Conservation (phyloP, 1,284 basidiomycete species). For the Cystobasidium pallidum region DNA sequence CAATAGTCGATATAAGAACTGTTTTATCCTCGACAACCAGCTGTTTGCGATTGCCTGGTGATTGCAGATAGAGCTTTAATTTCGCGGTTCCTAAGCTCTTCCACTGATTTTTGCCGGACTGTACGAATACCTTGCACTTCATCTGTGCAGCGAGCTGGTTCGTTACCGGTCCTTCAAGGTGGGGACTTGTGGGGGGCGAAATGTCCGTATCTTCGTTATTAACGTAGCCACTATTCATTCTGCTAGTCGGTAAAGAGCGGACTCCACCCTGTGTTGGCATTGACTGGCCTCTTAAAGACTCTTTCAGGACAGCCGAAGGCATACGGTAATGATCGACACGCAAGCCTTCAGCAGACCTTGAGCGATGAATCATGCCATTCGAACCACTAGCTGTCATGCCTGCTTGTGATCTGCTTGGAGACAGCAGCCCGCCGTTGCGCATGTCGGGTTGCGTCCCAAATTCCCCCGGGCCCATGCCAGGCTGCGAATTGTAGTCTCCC, state of each 20-base stretch:
- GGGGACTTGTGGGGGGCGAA: conserved; percentile 48
- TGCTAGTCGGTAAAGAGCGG: conserved; percentile 23
- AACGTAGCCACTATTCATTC: conserved; percentile 36
- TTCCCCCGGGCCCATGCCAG: not conserved
- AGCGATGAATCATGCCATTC: conserved; percentile 45
- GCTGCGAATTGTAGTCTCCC: not conserved
- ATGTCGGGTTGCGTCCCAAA: conserved; percentile 32
- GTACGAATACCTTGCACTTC: conserved; percentile 97
- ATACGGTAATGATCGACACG: conserved; percentile 49
- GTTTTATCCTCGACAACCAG: conserved; percentile 91
- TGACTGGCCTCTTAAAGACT: conserved; percentile 44
- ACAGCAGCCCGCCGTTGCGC: conserved; percentile 39
- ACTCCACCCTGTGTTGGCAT: conserved; percentile 22
- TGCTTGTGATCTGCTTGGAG: conserved; percentile 33
- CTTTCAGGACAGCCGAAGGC: conserved; percentile 47
- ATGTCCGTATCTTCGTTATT: conserved; percentile 43
- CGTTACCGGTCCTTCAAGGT: conserved; percentile 58
- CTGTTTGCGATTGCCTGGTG: conserved; percentile 87
- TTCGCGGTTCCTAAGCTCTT: conserved; percentile 87
- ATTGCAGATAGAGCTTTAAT: conserved; percentile 77
- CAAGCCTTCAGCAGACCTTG: conserved; percentile 49
- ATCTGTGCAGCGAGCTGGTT: conserved; percentile 83
- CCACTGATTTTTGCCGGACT: conserved; percentile 96
- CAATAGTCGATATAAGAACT: conserved; percentile 88
- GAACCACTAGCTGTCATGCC: conserved; percentile 1